A percentile compares a stretch with the other conserved stretches of the same genome.
Conservation (phyloP, 1,284 basidiomycete species). For the Kwoniella shivajii region DNA sequence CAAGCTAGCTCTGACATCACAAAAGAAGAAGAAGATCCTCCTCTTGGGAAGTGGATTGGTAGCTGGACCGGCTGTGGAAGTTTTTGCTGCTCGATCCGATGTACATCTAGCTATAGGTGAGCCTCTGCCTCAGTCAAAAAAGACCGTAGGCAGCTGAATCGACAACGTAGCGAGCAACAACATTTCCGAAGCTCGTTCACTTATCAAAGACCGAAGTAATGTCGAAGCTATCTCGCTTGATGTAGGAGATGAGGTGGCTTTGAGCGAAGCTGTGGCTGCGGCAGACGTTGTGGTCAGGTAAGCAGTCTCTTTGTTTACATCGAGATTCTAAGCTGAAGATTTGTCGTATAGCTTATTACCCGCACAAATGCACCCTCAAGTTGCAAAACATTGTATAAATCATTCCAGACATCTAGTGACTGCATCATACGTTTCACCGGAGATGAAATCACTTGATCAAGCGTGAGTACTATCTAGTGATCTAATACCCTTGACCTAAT, state of each 20-base stretch:
- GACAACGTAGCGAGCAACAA: slow-evolving; percentile 70
- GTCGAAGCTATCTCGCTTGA: slow-evolving; percentile 67
- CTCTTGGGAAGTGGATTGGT: slow-evolving; percentile 91
- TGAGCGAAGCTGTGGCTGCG: slow-evolving; percentile 61
- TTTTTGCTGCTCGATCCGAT: slow-evolving; percentile 64
- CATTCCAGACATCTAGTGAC: slow-evolving; percentile 81
- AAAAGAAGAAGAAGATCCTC: slow-evolving; percentile 67
- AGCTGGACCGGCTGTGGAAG: slow-evolving; percentile 77
- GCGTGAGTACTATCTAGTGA: slow-evolving; percentile 56
- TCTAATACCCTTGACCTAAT: not conserved
- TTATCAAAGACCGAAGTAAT: slow-evolving; percentile 62
- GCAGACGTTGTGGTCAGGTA: slow-evolving; percentile 72
- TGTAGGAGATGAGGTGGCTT: slow-evolving; percentile 60
- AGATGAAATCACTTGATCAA: slow-evolving; percentile 71
- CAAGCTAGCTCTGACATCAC: too few species aligned
- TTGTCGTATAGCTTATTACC: slow-evolving; percentile 68
- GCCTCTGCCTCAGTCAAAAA: slow-evolving; percentile 32
- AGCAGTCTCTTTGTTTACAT: slow-evolving; percentile 24
- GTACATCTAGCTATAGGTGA: slow-evolving; percentile 72
- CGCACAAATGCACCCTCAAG: slow-evolving; percentile 70
- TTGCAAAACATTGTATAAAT: slow-evolving; percentile 77
- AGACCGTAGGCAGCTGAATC: not conserved
- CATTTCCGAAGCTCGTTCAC: slow-evolving; percentile 62
- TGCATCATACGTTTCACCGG: slow-evolving; percentile 84
- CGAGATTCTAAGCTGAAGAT: not conserved